Base-by-base conservation (phyloP, 129 eudicot genomes). In the Erigeron canadensis region DNA sequence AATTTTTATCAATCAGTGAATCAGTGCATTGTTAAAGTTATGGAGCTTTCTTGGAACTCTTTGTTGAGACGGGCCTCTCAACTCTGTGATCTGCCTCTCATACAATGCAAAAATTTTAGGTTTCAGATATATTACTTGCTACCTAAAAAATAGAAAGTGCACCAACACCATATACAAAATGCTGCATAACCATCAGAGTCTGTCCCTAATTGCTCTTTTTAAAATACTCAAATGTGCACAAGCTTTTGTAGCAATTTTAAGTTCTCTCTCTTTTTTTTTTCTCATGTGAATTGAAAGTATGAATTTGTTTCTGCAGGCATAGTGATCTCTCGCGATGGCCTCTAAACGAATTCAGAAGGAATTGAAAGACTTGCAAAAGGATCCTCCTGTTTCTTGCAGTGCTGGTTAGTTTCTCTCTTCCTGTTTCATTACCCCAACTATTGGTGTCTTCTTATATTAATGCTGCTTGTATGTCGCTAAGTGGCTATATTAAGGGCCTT, bases 311-410 rank as follows among this genome's bases (percentile, higher is more conserved):
- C 44, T 79, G 79, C 81, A 71, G 76, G 66, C 39, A 53, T 37
- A 67, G 68, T 43, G 34, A 57, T 18, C 62, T 22, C 51, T 28
- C 8, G 60, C 10, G 19, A 89, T 89, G 96, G 92, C 96, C 73
- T 86, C 92, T 3, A 89, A 86, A 80, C 80, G 96, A 81, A 89
- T 89, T 75, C 87, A 81, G 51, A 89, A 86, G 80, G 96, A 89
- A 81, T 66, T 89, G 64, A 84, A 86, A 81, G 89, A 85, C 78
- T 79, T 86, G 87, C 85, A 86, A 73, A 86, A 77, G 80, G 91
- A 89, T 65, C 96, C 96, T 70, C 96, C 96, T 70, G 81, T 81
- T 54, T 84, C 92, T 61, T 89, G 92, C 91, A 89, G 92, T 62
- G 92, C 96, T 75, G 96, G 96, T 86, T 39, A 56, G 79, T 86